Conservation (phyloP, 108 stramenopile species). For the Cylindrotheca fusiformis region DNA sequence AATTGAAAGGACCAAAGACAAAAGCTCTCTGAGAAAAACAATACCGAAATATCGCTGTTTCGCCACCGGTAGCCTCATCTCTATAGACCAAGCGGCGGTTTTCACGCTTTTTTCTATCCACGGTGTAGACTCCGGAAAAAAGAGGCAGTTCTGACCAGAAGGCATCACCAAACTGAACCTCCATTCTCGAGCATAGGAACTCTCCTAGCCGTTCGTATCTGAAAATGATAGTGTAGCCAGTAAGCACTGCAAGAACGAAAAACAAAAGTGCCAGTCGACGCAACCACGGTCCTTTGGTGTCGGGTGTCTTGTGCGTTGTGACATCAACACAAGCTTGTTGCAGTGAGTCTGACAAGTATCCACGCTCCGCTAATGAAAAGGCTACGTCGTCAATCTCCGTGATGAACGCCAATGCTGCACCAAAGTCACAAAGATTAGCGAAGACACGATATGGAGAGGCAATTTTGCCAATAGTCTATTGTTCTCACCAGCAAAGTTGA, state of each 20-base stretch:
- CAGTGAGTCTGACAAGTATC: background rate
- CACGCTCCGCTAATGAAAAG: conserved; percentile 6
- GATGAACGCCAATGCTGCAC: conserved; percentile 7
- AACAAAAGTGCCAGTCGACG: background rate
- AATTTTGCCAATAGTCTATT: too few species aligned
- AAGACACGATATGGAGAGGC: too few species aligned
- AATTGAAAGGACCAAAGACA: background rate
- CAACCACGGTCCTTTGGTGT: conserved; percentile 1
- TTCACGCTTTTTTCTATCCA: background rate
- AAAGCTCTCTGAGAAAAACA: background rate
- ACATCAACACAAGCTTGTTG: background rate
- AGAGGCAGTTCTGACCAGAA: background rate
- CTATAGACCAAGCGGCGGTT: background rate
- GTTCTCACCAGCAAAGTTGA: conserved; percentile 15
- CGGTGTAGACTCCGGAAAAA: conserved; percentile 2
- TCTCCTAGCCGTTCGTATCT: background rate
- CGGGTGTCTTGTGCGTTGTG: background rate
- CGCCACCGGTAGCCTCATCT: background rate
- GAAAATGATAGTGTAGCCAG: background rate
- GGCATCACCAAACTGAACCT: conserved; percentile 17
- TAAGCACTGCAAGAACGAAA: background rate
- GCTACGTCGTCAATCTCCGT: conserved; percentile 7
- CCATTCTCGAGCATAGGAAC: conserved; percentile 1
- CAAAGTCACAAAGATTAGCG: too few species aligned
- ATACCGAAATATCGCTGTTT: background rate